Conservation (phyloP, 2,329 filamentous ascomycete genomes). For the Fonsecaea multimorphosa region DNA sequence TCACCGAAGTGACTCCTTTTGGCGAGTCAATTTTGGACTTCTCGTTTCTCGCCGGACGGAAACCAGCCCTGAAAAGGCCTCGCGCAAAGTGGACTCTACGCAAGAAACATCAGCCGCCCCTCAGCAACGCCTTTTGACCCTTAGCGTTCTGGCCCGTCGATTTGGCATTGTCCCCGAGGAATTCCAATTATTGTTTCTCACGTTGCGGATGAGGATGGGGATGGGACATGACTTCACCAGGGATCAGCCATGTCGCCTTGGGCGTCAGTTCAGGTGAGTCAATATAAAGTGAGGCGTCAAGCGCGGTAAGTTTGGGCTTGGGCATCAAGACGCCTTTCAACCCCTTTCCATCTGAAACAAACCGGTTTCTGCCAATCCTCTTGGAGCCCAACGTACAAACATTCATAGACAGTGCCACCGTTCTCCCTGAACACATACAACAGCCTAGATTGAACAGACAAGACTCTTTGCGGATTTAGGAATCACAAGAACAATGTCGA, state of each 20-base stretch:
- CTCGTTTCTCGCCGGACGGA: constrained; percentile 7
- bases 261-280: constrained; percentile 15
- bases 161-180: constrained; percentile 14
- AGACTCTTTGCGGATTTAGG: no score
- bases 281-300: constrained; percentile 18
- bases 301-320: constrained; percentile 19
- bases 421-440: not conserved
- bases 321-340: constrained; percentile 24
- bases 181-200: constrained; percentile 17
- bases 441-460: not conserved
- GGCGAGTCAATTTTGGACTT: constrained; percentile 3
- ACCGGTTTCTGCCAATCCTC: constrained; percentile 15
- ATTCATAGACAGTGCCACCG: constrained; percentile 11
- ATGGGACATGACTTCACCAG: not conserved
- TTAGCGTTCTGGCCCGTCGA: not conserved
- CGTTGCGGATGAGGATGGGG: constrained; percentile 1
- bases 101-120: constrained; percentile 14
- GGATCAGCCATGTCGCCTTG: constrained; percentile 17
- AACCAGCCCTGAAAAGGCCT: not conserved
- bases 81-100: not conserved
- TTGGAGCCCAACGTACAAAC: not conserved
- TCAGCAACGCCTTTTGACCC: not conserved
- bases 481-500: constrained; percentile 23
- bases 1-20: not conserved
- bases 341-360: constrained; percentile 27